Base-by-base conservation (phyloP, 768 basidiomycete species). In the Mycena alexandri region DNA sequence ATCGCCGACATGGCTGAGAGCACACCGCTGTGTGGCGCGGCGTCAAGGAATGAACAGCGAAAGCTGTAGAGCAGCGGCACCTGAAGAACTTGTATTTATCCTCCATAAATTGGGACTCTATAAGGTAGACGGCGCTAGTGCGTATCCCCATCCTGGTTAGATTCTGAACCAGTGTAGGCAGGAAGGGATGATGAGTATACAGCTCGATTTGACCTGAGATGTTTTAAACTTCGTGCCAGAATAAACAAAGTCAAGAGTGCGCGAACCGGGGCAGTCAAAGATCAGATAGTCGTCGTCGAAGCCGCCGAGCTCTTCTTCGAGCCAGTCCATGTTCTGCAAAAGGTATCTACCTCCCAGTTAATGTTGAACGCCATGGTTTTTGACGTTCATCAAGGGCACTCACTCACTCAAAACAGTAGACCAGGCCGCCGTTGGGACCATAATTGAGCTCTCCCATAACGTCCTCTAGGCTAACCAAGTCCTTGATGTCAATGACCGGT, bases 31-130 rank as follows among this genome's bases (percentile, higher is more conserved):
- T 71, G 52, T 41, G 58, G 63, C 67, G 52, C 36, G 17, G 36
- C 61, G 68, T 36, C 61, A 67, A 43, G 38, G 19, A 25, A 9
- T n/a, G 46, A 42, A 52, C 25, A 48, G 21, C 25, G 57, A 16
- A 34, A 59, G 63, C 48, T 63, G 57, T 61, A 25, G 24, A 34
- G 57, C 36, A 34, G 51, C 47, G 71, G 38, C 54, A 91, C 93
- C 93, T 93, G 80, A 99, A 99, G 81, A 98, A 99, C 75, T 99
- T 99, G 79, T 95, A 93, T 71, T 93, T 92, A 79, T 99, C 98
- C 80, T 99, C 98, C 95, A 99, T 99, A 80, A 99, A 99, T 73
- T 99, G 98, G 0, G 94, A 96, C 76, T 99, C 98, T 69, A 99
- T 90, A 46, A 99, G 87, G 77, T 99, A 99, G 34, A 89, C 90